Percentiles rank a stretch among this genome's conserved stretches.
These are phyloP conservation scores for Colletotrichum tofieldiae DNA, from an alignment of 2,329 filamentous ascomycete genomes.

Conservation along the genomic window DNA sequence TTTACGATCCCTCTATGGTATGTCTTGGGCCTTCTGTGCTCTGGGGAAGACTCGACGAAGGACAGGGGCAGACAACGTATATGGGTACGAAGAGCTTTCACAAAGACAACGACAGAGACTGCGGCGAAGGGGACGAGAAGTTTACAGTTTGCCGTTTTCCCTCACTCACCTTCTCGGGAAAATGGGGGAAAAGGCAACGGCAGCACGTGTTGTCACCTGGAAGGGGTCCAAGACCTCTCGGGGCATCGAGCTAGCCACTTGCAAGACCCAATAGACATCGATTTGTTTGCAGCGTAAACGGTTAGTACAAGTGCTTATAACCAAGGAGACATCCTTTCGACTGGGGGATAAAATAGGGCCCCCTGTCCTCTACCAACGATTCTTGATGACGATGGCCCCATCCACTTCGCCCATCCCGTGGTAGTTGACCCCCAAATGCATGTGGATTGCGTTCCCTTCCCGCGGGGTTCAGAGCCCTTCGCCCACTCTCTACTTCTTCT, in stretches of 20 bases:
- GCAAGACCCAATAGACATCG: not conserved
- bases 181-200: not conserved
- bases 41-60: too few species aligned
- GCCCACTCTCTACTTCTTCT: conserved; percentile 58
- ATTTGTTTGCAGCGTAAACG: not conserved
- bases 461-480: too few species aligned
- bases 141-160: not conserved
- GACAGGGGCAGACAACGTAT: too few species aligned
- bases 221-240: too few species aligned
- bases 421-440: not conserved
- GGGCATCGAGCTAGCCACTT: not conserved
- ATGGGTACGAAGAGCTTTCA: too few species aligned
- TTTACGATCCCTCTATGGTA: not conserved
- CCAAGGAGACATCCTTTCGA: not conserved
- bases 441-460: not conserved
- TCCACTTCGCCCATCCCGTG: not conserved
- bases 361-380: not conserved
- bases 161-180: not conserved
- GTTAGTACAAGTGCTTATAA: not conserved
- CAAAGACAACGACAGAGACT: too few species aligned
- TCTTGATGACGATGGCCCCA: not conserved
- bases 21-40: not conserved
- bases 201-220: not conserved
- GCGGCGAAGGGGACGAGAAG: not conserved
- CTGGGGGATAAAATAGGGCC: not conserved